Conservation (phyloP, 176 grass and related monocot species). For the Olyra latifolia region DNA sequence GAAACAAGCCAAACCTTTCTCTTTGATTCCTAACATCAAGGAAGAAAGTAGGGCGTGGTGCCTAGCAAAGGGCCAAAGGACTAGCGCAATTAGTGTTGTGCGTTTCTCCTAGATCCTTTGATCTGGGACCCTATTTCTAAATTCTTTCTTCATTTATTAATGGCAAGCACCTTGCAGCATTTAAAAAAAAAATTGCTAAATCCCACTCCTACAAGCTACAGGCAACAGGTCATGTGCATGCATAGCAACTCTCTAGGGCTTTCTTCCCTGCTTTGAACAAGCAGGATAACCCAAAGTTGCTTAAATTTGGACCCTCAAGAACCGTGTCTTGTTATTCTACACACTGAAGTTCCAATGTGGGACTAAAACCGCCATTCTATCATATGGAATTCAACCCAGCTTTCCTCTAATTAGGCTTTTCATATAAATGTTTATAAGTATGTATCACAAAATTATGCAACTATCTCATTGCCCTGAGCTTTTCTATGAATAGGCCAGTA, state of each 20-base stretch:
- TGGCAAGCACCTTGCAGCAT: too few relatives aligned
- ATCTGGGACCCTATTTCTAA: too few relatives aligned
- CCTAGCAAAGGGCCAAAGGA: too few relatives aligned
- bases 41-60: too few relatives aligned
- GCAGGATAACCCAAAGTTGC: background rate
- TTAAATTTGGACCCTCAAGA: conserved; percentile 8
- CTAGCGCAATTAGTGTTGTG: too few relatives aligned
- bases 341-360: conserved; percentile 1
- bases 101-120: too few relatives aligned
- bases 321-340: background rate
- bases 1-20: too few relatives aligned
- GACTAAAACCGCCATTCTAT: background rate
- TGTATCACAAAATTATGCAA: background rate
- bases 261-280: conserved; percentile 1
- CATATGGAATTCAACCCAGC: background rate
- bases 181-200: background rate
- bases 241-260: background rate
- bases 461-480: background rate
- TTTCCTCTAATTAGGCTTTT: background rate
- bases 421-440: background rate
- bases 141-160: too few relatives aligned
- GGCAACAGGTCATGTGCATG: background rate
- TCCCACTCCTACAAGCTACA: background rate
- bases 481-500: background rate
- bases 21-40: too few relatives aligned